Conservation (phyloP, 257 asterid species). For the Salvia hispanica region DNA sequence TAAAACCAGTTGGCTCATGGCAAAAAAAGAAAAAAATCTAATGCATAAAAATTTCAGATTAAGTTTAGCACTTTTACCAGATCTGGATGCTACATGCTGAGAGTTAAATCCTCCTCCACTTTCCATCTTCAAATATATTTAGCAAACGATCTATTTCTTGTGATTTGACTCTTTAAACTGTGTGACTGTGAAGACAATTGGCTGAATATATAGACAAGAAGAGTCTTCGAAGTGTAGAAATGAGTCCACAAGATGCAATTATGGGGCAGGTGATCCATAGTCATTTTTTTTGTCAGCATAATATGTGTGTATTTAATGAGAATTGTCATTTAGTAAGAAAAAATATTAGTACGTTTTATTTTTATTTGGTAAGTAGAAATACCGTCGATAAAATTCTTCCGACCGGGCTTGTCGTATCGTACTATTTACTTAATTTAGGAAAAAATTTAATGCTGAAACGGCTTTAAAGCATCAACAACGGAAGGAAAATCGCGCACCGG, state of each 20-base stretch:
- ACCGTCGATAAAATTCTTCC: neutral
- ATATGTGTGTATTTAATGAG: neutral
- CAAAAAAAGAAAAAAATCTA: neutral
- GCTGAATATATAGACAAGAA: conserved; percentile 25
- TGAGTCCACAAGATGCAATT: conserved; percentile 12
- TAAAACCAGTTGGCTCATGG: neutral
- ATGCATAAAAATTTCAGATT: neutral
- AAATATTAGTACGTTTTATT: neutral
- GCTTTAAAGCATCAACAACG: too few relatives aligned
- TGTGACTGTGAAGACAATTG: neutral
- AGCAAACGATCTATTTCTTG: neutral
- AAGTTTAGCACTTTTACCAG: conserved; percentile 18
- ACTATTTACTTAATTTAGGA: too few relatives aligned
- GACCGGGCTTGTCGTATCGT: too few relatives aligned
- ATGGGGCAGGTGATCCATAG: neutral
- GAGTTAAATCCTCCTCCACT: conserved; percentile 7
- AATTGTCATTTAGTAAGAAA: neutral
- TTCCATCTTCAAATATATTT: conserved; percentile 27
- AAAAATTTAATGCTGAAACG: too few relatives aligned
- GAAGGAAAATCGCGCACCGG: too few relatives aligned
- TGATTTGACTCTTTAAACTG: neutral
- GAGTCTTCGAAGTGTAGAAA: neutral
- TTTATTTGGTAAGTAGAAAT: conserved; percentile 14
- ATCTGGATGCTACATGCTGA: conserved; percentile 11
- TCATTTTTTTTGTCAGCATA: neutral